Evolutionary conservation across 805 yeast genomes (phyloP).

Genomic region (Saturnispora ahearnii): DNA sequence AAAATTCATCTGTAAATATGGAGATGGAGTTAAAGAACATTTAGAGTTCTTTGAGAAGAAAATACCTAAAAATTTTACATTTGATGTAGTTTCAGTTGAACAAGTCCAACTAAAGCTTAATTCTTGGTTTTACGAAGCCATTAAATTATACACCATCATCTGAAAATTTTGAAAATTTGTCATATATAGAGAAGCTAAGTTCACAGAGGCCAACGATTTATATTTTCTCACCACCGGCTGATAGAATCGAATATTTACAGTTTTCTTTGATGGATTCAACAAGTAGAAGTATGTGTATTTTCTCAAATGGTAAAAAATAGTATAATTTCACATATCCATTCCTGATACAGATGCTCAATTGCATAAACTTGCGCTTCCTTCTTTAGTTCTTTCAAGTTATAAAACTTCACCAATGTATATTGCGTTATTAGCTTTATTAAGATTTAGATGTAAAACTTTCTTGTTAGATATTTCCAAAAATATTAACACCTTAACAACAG

Average conservation of each 20-base stretch:
- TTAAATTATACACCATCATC: background rate
- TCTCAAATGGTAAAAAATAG: conserved; percentile 3
- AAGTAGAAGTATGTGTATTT: conserved; percentile 9
- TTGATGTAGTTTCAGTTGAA: conserved; percentile 12
- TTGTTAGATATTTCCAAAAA: background rate
- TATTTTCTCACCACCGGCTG: conserved; percentile 11
- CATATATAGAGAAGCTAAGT: background rate
- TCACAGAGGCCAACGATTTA: background rate
- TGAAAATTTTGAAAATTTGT: conserved; percentile 3
- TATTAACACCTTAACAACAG: background rate
- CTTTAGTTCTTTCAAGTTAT: background rate
- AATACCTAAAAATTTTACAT: conserved; percentile 14
- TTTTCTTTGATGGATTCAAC: conserved; percentile 16
- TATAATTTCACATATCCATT: background rate
- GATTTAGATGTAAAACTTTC: background rate
- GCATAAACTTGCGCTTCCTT: background rate
- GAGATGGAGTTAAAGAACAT: conserved; percentile 16
- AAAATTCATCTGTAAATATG: conserved; percentile 8
- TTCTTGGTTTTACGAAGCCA: conserved; percentile 8
- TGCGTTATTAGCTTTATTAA: conserved; percentile 1
- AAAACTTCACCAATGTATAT: background rate
- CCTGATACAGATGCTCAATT: background rate
- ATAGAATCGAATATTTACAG: conserved; percentile 10
- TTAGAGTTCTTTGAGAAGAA: conserved; percentile 13
- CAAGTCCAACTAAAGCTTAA: conserved; percentile 10